A percentile compares a stretch with the other conserved stretches of the same genome.
Conservation (phyloP, 1,284 basidiomycete species). For the Cutaneotrichosporon curvatum region DNA sequence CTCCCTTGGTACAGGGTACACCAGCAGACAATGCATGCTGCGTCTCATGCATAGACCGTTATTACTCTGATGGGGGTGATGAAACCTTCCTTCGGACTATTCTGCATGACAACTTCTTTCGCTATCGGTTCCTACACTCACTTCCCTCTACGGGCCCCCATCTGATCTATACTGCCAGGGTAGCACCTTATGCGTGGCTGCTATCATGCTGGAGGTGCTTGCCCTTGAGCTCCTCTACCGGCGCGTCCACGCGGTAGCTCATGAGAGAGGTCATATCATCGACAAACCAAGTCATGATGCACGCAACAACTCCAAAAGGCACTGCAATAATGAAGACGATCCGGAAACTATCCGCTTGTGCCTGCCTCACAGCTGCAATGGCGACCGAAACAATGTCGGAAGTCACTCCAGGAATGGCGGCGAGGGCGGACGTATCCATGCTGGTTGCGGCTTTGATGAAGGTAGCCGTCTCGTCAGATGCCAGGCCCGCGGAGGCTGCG, state of each 20-base stretch:
- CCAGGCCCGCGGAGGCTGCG: conserved; percentile 13
- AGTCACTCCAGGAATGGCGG: conserved; percentile 8
- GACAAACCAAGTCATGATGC: conserved; percentile 4
- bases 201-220: neutral
- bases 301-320: conserved; percentile 8
- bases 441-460: conserved; percentile 8
- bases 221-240: conserved; percentile 9
- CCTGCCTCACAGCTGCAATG: neutral
- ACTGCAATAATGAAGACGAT: conserved; percentile 10
- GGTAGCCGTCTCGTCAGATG: conserved; percentile 1
- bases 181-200: no score
- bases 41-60: no score
- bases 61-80: no score
- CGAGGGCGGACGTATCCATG: neutral
- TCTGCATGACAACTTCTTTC: no score
- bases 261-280: conserved; percentile 8
- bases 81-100: no score
- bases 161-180: no score
- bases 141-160: no score
- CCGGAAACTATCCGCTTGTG: conserved; percentile 3
- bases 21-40: no score
- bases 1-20: no score
- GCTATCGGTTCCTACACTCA: no score
- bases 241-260: conserved; percentile 12
- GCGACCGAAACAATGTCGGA: conserved; percentile 9